These are phyloP conservation scores for Cytospora mali DNA, from an alignment of 2,329 filamentous ascomycete species.

Conservation along the genomic window DNA sequence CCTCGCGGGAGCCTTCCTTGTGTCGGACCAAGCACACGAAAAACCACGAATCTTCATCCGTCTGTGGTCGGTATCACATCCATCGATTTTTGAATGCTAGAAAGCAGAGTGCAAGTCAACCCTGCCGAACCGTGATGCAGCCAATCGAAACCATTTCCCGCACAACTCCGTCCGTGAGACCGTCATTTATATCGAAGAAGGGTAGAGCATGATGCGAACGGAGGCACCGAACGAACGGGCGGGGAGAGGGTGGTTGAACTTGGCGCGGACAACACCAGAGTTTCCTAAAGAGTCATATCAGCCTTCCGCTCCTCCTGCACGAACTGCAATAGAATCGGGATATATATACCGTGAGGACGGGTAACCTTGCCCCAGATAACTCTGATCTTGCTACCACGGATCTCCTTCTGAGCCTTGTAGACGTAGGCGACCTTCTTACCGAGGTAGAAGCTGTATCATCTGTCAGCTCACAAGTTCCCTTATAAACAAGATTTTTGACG, in stretches of 20 bases:
- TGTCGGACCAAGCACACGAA: constrained; percentile 30
- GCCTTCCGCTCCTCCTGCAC: constrained; percentile 14
- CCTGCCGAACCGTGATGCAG: constrained; percentile 32
- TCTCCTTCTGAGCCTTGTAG: constrained; percentile 93
- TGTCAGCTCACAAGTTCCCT: constrained; percentile 31
- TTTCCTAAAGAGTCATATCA: constrained; percentile 64
- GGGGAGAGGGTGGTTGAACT: constrained; percentile 95
- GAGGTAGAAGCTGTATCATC: constrained; percentile 75
- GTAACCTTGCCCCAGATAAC: constrained; percentile 99
- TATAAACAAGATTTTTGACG: constrained; percentile 25
- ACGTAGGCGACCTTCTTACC: constrained; percentile 99
- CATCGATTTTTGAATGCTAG: constrained; percentile 30
- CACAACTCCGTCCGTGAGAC: constrained; percentile 37
- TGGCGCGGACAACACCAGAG: constrained; percentile 96
- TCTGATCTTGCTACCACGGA: constrained; percentile 97
- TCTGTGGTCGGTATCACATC: constrained; percentile 29
- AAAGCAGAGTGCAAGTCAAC: constrained; percentile 27
- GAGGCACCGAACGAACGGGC: constrained; percentile 95
- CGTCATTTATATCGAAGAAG: constrained; percentile 86
- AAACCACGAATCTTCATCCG: constrained; percentile 27
- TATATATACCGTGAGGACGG: constrained; percentile 80
- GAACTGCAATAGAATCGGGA: constrained; percentile 16
- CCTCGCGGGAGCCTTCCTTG: constrained; percentile 25
- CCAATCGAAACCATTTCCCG: constrained; percentile 32
- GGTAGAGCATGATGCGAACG: constrained; percentile 97